These are phyloP conservation scores for Dictyostelium capitatum DNA, from an alignment of 78 protist genomes.

Conservation along the genomic window DNA sequence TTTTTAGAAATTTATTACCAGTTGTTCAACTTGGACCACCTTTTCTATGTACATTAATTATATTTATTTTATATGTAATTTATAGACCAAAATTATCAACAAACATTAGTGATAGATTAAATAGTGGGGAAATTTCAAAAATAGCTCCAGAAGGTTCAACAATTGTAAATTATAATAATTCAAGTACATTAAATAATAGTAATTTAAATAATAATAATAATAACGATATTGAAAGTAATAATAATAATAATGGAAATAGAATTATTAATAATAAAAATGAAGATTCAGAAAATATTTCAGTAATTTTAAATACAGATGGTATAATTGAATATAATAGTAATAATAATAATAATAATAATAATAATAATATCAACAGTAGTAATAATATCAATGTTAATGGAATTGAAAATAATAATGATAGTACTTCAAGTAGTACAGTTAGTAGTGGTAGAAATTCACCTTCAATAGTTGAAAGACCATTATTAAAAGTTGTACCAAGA, in stretches of 20 bases:
- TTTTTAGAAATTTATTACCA: slow-evolving; percentile 66
- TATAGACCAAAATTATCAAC: slow-evolving; percentile 65
- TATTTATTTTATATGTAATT: slow-evolving; percentile 45
- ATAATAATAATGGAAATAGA: neutral
- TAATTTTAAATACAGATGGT: neutral
- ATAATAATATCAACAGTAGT: no score
- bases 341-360: no score
- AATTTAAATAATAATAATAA: neutral
- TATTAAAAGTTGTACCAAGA: neutral
- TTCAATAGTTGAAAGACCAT: neutral
- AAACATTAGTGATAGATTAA: neutral
- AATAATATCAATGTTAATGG: no score
- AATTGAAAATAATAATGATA: neutral
- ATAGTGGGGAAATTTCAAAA: neutral
- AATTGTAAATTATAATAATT: slow-evolving; percentile 1
- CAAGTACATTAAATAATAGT: neutral
- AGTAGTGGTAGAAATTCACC: slow-evolving; percentile 31
- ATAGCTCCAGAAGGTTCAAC: neutral
- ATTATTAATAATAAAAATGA: neutral
- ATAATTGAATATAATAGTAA: no score
- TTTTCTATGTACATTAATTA: slow-evolving; percentile 32
- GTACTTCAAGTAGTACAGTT: neutral
- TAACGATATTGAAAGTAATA: slow-evolving; percentile 2
- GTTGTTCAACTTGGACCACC: slow-evolving; percentile 53
- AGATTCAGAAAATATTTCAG: no score